Evolutionary conservation across 2,329 filamentous ascomycete species (phyloP).

Genomic region (Fusarium sp.): DNA sequence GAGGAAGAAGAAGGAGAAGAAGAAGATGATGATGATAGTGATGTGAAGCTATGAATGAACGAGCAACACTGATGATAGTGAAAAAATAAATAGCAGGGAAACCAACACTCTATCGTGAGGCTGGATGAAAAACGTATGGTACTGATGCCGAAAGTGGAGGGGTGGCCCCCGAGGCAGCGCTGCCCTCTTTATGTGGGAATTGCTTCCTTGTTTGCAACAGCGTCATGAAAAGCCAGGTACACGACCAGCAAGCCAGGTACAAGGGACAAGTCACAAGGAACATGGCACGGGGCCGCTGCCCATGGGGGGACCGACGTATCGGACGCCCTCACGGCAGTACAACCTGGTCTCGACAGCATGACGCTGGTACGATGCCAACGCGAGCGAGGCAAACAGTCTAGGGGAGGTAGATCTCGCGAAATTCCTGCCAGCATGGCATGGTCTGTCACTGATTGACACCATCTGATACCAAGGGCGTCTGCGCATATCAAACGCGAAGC

Average conservation of each 20-base stretch:
- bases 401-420: constrained; percentile 5
- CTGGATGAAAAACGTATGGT: constrained; percentile 4
- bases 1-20: background rate
- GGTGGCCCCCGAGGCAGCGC: constrained; percentile 30
- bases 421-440: constrained; percentile 15
- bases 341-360: constrained; percentile 27
- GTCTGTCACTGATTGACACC: constrained; percentile 23
- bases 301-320: constrained; percentile 32
- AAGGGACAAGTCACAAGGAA: constrained; percentile 33
- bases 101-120: constrained; percentile 1
- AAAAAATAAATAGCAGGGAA: background rate
- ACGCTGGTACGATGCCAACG: constrained; percentile 41
- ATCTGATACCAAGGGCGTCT: constrained; percentile 30
- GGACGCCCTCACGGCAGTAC: constrained; percentile 32
- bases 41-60: constrained; percentile 23
- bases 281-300: constrained; percentile 28
- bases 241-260: constrained; percentile 28
- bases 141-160: constrained; percentile 12
- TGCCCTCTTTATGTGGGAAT: constrained; percentile 42
- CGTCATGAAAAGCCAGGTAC: constrained; percentile 34
- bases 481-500: constrained; percentile 15
- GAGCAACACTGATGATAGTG: background rate
- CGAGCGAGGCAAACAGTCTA: constrained; percentile 1
- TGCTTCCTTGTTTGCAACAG: constrained; percentile 24
- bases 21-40: constrained; percentile 4